These are phyloP conservation scores for Trypanosoma melophagium DNA, from an alignment of 208 protist genomes.

Conservation along the genomic window DNA sequence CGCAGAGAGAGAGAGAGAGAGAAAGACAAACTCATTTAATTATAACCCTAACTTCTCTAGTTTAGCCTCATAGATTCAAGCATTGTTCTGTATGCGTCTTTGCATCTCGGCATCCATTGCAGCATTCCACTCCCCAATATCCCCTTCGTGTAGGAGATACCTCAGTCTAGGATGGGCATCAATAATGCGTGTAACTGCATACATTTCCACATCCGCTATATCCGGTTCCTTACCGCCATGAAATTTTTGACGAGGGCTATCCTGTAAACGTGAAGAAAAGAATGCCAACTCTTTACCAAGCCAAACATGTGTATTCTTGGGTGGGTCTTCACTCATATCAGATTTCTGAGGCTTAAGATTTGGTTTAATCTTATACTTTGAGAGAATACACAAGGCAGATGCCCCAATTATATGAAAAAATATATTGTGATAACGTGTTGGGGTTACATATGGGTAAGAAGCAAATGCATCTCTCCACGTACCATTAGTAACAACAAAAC, in stretches of 20 bases:
- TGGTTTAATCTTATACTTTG: constrained; percentile 59
- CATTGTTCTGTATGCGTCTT: constrained; percentile 4
- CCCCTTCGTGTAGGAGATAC: constrained; percentile 35
- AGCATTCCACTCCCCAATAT: constrained; percentile 59
- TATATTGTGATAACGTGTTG: constrained; percentile 53
- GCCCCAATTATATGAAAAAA: constrained; percentile 58
- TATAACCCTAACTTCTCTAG: too few relatives aligned
- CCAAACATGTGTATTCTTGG: constrained; percentile 36
- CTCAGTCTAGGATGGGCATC: constrained; percentile 50
- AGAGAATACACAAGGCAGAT: constrained; percentile 46
- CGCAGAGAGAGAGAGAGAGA: too few relatives aligned
- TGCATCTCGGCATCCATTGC: constrained; percentile 54
- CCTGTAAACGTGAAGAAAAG: constrained; percentile 34
- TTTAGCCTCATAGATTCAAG: neutral
- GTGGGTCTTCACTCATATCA: neutral
- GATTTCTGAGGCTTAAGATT: constrained; percentile 8
- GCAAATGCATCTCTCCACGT: constrained; percentile 59
- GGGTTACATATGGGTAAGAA: constrained; percentile 55
- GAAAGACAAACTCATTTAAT: too few relatives aligned
- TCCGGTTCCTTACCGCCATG: constrained; percentile 72
- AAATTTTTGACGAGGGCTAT: constrained; percentile 29
- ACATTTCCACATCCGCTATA: constrained; percentile 82
- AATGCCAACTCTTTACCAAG: constrained; percentile 44
- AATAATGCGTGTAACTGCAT: constrained; percentile 66
- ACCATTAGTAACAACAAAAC: constrained; percentile 68